Percentiles rank a stretch among this genome's conserved stretches.
These are phyloP conservation scores for Candolleomyces eurysporus DNA, from an alignment of 768 basidiomycete species.

Conservation along the genomic window DNA sequence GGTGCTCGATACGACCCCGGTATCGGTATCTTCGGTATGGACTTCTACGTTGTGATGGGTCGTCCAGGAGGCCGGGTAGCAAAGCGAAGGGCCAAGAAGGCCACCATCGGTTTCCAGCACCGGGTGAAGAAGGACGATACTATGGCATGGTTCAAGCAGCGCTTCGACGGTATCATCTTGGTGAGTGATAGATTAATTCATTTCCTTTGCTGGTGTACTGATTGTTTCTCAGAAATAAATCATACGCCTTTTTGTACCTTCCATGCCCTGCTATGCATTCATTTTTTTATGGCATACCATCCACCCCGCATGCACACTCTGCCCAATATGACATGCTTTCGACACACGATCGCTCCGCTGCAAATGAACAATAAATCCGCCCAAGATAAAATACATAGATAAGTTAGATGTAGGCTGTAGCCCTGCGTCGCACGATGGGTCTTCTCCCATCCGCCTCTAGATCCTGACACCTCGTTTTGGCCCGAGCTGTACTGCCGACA, in stretches of 20 bases:
- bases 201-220: slow-evolving; percentile 4
- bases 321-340: slow-evolving; percentile 4
- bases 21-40: slow-evolving; percentile 99
- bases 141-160: slow-evolving; percentile 98
- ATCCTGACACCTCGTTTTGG: slow-evolving; percentile 28
- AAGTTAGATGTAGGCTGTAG: not conserved
- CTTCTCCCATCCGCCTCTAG: not conserved
- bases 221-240: slow-evolving; percentile 31
- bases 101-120: slow-evolving; percentile 84
- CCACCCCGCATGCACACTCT: slow-evolving; percentile 7
- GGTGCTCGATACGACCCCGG: slow-evolving; percentile 97
- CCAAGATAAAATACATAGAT: not conserved
- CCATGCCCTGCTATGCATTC: slow-evolving; percentile 28
- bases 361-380: not conserved
- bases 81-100: slow-evolving; percentile 84
- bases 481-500: slow-evolving; percentile 35
- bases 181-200: slow-evolving; percentile 41
- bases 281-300: slow-evolving; percentile 29
- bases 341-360: not conserved
- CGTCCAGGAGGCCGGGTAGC: slow-evolving; percentile 92
- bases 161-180: slow-evolving; percentile 97
- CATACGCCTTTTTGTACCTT: slow-evolving; percentile 14
- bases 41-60: slow-evolving; percentile 98
- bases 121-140: slow-evolving; percentile 95
- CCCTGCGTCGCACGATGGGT: not conserved